A percentile compares a stretch with the other conserved stretches of the same genome.
These are phyloP conservation scores for Geranium rotundifolium DNA, from an alignment of 345 rosid genomes.

Conservation along the genomic window DNA sequence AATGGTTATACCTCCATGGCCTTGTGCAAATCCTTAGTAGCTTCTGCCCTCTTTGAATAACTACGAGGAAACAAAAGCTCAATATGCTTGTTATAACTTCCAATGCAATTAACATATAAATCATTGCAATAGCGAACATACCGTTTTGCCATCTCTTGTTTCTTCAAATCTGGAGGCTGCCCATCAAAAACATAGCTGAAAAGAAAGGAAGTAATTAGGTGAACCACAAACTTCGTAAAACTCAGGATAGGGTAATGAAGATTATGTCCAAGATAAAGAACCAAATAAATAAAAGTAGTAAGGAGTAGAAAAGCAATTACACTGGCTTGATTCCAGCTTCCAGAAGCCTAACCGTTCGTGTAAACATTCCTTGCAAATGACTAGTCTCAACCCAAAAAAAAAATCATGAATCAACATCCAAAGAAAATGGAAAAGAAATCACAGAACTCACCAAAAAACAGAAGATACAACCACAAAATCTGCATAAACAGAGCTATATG, in stretches of 20 bases:
- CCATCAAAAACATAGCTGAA: slow-evolving; percentile 86
- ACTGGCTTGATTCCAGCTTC: slow-evolving; percentile 96
- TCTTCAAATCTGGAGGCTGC: slow-evolving; percentile 78
- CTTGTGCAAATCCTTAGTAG: slow-evolving; percentile 48
- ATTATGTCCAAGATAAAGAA: not conserved
- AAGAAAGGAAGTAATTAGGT: slow-evolving; percentile 1
- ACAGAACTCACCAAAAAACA: not conserved
- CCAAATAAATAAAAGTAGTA: slow-evolving; percentile 1
- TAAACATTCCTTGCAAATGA: slow-evolving; percentile 95
- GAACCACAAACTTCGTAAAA: not conserved
- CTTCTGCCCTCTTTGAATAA: slow-evolving; percentile 70
- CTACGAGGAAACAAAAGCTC: slow-evolving; percentile 24
- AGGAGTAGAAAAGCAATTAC: slow-evolving; percentile 28
- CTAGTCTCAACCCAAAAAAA: slow-evolving; percentile 19
- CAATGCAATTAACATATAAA: not conserved
- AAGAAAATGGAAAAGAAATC: not conserved
- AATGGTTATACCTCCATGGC: slow-evolving; percentile 51
- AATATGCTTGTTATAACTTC: not conserved
- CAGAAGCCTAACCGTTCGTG: slow-evolving; percentile 79
- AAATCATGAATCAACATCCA: not conserved
- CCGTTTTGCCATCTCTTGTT: slow-evolving; percentile 87
- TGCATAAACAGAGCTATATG: too few relatives aligned
- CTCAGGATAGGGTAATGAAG: not conserved
- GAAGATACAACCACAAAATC: not conserved
- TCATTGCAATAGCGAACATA: slow-evolving; percentile 7